Percentiles rank a stretch among this genome's conserved stretches.
Evolutionary conservation across 2,329 filamentous ascomycete species (phyloP).

Genomic region (Geosmithia putterillii): DNA sequence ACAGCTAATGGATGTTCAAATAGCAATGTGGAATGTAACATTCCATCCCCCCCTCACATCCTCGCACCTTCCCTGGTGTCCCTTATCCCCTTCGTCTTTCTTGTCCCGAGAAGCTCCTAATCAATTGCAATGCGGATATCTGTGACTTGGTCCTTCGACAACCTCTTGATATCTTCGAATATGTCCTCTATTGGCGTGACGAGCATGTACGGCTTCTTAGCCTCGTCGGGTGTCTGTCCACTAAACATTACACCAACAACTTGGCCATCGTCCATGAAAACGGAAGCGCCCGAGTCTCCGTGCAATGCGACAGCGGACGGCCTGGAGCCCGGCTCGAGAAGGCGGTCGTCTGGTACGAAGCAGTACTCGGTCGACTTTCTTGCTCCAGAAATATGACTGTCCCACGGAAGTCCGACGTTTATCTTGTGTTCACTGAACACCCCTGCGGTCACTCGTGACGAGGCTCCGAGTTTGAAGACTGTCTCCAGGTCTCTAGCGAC

Average conservation of each 20-base stretch:
- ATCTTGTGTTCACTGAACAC: neutral
- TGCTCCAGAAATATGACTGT: neutral
- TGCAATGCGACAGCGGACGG: neutral
- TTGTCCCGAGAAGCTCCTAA: too few relatives aligned
- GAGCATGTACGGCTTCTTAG: neutral
- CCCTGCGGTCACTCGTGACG: neutral
- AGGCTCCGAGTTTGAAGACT: neutral
- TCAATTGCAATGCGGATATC: neutral
- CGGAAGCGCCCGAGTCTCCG: neutral
- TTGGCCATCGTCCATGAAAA: neutral
- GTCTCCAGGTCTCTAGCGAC: too few relatives aligned
- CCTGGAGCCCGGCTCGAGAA: too few relatives aligned
- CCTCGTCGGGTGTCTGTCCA: neutral
- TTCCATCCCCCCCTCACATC: too few relatives aligned
- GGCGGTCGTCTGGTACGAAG: neutral
- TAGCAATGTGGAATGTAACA: too few relatives aligned
- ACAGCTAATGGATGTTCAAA: too few relatives aligned
- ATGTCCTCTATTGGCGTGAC: conserved; percentile 1
- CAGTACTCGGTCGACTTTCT: neutral
- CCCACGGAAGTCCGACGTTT: neutral
- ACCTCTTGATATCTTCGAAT: conserved; percentile 2
- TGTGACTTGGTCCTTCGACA: neutral
- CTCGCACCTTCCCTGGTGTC: too few relatives aligned
- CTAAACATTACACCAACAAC: neutral
- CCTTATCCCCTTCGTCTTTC: too few relatives aligned